phyloP scores from a whole-genome alignment of 2,329 filamentous ascomycete genomes.

The Botrytis pseudocinerea region DNA sequence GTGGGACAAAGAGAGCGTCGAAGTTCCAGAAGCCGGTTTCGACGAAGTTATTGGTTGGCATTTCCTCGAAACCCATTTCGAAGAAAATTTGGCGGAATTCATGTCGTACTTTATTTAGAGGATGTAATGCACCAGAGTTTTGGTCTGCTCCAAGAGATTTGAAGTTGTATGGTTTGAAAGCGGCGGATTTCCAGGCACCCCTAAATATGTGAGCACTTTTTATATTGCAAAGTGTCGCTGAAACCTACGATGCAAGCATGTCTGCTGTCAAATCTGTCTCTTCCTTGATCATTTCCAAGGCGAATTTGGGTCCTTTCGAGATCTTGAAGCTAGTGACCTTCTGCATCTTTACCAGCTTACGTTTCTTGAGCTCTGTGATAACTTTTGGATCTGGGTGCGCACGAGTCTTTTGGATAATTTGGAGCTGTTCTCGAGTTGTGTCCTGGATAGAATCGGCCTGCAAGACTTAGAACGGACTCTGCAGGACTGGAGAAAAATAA shows the following conservation, averaged over 20 bases:
- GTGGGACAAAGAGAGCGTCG: conserved; percentile 92
- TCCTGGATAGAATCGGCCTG: conserved; percentile 74
- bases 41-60: conserved; percentile 91
- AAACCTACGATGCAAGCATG: conserved; percentile 68
- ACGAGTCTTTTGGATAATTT: conserved; percentile 68
- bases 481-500: conserved; percentile 22
- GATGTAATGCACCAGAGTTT: conserved; percentile 61
- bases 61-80: conserved; percentile 97
- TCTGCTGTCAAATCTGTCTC: conserved; percentile 94
- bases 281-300: conserved; percentile 84
- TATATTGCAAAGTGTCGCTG: conserved; percentile 18
- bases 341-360: conserved; percentile 80
- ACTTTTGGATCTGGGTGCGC: conserved; percentile 73
- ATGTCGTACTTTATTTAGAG: conserved; percentile 89
- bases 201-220: conserved; percentile 40
- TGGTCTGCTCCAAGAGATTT: conserved; percentile 64
- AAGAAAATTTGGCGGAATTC: conserved; percentile 99
- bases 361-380: conserved; percentile 81
- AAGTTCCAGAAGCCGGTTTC: conserved; percentile 99
- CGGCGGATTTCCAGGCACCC: conserved; percentile 88
- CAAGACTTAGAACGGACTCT: conserved; percentile 26
- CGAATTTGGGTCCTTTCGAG: conserved; percentile 83
- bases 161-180: conserved; percentile 84
- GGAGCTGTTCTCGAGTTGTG: conserved; percentile 72
- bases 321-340: conserved; percentile 87